Conservation (phyloP, 2,329 filamentous ascomycete species). For the Pseudogymnoascus sp. region DNA sequence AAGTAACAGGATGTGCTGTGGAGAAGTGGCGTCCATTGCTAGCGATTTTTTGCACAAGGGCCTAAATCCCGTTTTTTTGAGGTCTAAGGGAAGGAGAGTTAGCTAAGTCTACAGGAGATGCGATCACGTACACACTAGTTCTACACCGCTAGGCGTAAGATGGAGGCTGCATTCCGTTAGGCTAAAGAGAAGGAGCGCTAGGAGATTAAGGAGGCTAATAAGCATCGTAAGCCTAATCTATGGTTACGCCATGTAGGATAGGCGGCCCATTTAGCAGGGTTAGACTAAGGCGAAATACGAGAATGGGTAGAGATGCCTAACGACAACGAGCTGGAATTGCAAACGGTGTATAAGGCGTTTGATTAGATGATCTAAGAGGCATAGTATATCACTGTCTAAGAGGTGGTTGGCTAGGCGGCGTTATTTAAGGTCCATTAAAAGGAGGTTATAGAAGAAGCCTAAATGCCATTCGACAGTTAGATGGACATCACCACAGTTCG, state of each 20-base stretch:
- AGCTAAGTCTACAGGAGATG: neutral
- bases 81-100: neutral
- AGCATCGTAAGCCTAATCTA: neutral
- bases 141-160: neutral
- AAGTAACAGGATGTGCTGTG: neutral
- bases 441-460: neutral
- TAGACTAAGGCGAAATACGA: slow-evolving; percentile 11
- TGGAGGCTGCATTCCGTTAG: neutral
- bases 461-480: neutral
- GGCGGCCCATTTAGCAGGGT: neutral
- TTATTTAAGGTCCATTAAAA: slow-evolving; percentile 14
- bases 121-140: neutral
- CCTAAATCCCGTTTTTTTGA: neutral
- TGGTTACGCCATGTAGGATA: neutral
- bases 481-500: slow-evolving; percentile 1
- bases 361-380: slow-evolving; percentile 14
- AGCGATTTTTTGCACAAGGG: neutral
- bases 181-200: neutral
- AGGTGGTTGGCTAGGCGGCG: slow-evolving; percentile 11
- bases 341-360: slow-evolving; percentile 11
- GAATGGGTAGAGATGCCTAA: slow-evolving; percentile 11
- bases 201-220: neutral
- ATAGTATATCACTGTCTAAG: slow-evolving; percentile 12
- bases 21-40: neutral
- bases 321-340: slow-evolving; percentile 11